A percentile compares a stretch with the other conserved stretches of the same genome.
phyloP scores from a whole-genome alignment of 2,329 filamentous ascomycete species.

The Neopestalotiopsis sp. region DNA sequence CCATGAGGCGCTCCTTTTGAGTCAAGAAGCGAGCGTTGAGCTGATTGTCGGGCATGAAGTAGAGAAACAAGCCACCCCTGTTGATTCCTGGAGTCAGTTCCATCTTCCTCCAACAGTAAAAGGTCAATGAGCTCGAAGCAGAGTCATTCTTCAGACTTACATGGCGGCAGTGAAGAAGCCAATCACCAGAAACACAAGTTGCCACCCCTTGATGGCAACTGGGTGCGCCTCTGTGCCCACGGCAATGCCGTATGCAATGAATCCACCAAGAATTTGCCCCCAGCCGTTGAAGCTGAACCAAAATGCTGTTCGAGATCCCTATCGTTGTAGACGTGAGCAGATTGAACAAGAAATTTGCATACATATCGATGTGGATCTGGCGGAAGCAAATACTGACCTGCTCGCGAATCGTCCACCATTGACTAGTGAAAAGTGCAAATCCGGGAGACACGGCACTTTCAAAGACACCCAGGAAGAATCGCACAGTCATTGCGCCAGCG shows the following conservation, averaged over 20 bases:
- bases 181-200: conserved; percentile 62
- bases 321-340: background rate
- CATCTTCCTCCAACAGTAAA: background rate
- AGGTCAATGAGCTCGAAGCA: background rate
- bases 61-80: conserved; percentile 51
- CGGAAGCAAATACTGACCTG: conserved; percentile 20
- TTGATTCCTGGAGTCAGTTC: background rate
- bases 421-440: conserved; percentile 37
- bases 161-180: conserved; percentile 55
- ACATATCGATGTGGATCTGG: no score
- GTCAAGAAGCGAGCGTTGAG: conserved; percentile 52
- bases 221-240: conserved; percentile 51
- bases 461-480: conserved; percentile 47
- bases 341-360: no score
- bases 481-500: conserved; percentile 41
- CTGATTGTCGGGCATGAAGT: conserved; percentile 49
- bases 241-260: conserved; percentile 46
- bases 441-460: conserved; percentile 41
- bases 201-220: conserved; percentile 64
- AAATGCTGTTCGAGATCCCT: conserved; percentile 31
- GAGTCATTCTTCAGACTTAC: background rate
- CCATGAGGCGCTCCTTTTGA: conserved; percentile 62
- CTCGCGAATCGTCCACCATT: conserved; percentile 37
- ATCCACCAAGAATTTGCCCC: conserved; percentile 45
- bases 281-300: conserved; percentile 40